Evolutionary conservation across 2,329 filamentous ascomycete species (phyloP), one percentile per base, ranked within the genome.

Genomic region (Elsinoe australis): DNA sequence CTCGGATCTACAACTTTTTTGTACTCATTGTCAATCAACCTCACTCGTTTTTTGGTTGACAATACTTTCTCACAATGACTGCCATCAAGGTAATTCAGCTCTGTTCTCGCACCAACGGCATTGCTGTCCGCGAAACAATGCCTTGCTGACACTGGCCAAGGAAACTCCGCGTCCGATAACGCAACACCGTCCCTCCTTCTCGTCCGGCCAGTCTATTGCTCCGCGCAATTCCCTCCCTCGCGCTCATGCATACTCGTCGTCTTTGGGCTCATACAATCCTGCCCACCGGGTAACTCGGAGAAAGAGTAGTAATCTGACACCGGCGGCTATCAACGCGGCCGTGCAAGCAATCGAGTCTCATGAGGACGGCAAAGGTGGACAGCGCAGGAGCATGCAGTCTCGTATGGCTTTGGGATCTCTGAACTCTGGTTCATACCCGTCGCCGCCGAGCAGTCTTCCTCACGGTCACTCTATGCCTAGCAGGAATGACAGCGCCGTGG

Each of bases 291-390:
- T 96, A 57, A 88, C 86, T 58, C 86, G 90, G 61, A 81, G 92
- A 59, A 96, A 96, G 78, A 95, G 89, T 69, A 88, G 94, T 63
- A 81, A 79, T 63, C 87, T 86, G 52, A 83, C 80, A 55, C 83
- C 85, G 24, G 83, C 83, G 9, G 85, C 82, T 1, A 66, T 67
- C 45, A 48, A 36, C 34, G 45, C 45, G 8, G 45, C 45, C 12
- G 67, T 67, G 50, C 79, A 51, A 80, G 83, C 56, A 76, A 77
- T 52, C 73, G 36, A 41, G 36, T 5, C 36, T 22, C 14, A 74
- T 75, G 63, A 82, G 69, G 71, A 68, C 32, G 81, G 84, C 49
- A 70, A 73, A 49, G 71, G 73, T 59, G 68, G 71, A 51, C 68
- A 71, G 53, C 79, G 83, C 55, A 82, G 86, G 58, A 80, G 80